Percentiles rank a stretch among this genome's conserved stretches.
phyloP scores from a whole-genome alignment of 306 rosid genomes.

The Betula pendula region DNA sequence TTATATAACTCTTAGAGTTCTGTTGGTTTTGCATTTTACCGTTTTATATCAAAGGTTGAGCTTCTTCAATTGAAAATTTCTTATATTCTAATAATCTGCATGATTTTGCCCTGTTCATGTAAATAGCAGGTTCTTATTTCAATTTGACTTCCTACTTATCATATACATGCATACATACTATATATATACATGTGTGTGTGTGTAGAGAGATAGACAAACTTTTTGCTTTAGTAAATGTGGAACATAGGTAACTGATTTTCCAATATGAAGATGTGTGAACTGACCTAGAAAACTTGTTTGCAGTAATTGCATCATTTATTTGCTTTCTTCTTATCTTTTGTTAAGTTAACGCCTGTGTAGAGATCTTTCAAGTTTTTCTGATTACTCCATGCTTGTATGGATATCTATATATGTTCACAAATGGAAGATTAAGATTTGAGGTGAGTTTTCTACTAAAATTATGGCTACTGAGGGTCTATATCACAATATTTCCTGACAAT shows the following conservation, averaged over 20 bases:
- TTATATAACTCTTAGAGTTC: neutral
- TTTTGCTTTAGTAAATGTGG: neutral
- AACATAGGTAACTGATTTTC: neutral
- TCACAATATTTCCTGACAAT: neutral
- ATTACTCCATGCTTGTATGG: neutral
- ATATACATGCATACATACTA: neutral
- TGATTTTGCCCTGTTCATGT: neutral
- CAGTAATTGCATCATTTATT: neutral
- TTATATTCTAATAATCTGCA: neutral
- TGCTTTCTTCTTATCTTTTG: neutral
- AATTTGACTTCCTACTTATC: neutral
- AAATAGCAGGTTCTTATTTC: neutral
- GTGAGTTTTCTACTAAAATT: neutral
- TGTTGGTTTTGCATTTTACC: neutral
- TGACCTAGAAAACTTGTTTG: neutral
- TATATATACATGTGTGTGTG: neutral
- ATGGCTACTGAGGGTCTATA: neutral
- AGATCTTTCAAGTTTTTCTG: neutral
- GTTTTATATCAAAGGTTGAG: neutral
- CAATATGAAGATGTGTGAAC: neutral
- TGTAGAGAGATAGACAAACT: neutral
- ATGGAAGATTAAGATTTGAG: neutral
- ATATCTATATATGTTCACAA: neutral
- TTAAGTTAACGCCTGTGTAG: neutral
- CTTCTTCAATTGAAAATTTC: neutral